Evolutionary conservation across 352 stramenopile genomes (phyloP), one percentile per base, ranked within the genome.

Genomic region (Phytophthora pini): DNA sequence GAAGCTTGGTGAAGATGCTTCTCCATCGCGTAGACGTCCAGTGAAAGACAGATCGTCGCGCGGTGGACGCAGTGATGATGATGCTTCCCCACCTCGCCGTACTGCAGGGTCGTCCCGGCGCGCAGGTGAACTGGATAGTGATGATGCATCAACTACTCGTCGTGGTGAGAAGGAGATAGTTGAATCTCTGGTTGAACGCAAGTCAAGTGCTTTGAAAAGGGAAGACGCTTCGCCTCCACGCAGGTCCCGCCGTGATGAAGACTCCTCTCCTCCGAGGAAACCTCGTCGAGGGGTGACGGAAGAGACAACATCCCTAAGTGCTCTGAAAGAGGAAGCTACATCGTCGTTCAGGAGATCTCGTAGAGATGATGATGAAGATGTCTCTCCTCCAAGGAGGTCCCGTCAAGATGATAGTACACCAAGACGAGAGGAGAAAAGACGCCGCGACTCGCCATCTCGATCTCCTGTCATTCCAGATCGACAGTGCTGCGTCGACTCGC

Each of bases 401-500:
- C 66, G 45, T 9, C 56, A 34, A 50, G 26, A 64, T 38, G 27
- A 60, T 46, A 36, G 24, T n/a, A 40, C 54, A 20, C 52, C n/a
- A 15, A 60, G 40, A 43, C 29, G 15, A 38, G 40, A 38, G 12
- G 55, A 63, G 26, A 54, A 40, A 34, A 63, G 41, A 27, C 56
- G 31, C 8, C 50, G 29, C 29, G 17, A 66, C 11, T 61, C 26
- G 5, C 26, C 44, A 43, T 48, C 55, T 54, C 43, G 15, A 34
- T 71, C 69, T 15, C 34, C 46, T 60, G 17, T 12, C 59, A 50
- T 15, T 34, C 34, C 17, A 46, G 60, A 72, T 53, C 51, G 60
- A 29, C 46, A 75, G 15, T 56, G 53, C 8, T 65, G 65, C 2
- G 66, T 74, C 7, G 70, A 78, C 44, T 78, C 70, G 26, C 65